Percentiles rank a stretch among this genome's conserved stretches.
phyloP scores from a whole-genome alignment of 2,329 filamentous ascomycete genomes.

The Talaromyces sp. region DNA sequence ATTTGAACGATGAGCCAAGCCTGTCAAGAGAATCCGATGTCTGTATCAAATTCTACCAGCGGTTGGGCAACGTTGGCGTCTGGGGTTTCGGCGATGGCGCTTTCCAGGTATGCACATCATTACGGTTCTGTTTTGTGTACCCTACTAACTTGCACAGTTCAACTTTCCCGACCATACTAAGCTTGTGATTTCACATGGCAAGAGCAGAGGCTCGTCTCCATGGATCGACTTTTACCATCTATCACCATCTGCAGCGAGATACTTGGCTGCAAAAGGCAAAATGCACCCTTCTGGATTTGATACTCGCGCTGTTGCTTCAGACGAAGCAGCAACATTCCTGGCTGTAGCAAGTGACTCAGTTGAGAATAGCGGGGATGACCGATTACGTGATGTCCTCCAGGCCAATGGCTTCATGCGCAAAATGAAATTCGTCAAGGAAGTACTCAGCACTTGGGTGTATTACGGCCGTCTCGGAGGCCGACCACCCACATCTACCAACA shows the following conservation, averaged over 20 bases:
- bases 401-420: constrained; percentile 46
- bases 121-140: background rate
- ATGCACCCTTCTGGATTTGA: constrained; percentile 45
- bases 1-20: constrained; percentile 26
- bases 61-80: constrained; percentile 51
- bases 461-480: constrained; percentile 38
- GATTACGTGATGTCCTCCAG: constrained; percentile 41
- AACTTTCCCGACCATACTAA: constrained; percentile 54
- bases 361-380: constrained; percentile 33
- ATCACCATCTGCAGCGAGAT: constrained; percentile 44
- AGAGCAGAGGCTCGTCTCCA: constrained; percentile 36
- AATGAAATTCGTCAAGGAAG: constrained; percentile 39
- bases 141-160: constrained; percentile 31
- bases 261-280: constrained; percentile 39
- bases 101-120: constrained; percentile 37
- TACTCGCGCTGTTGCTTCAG: constrained; percentile 40
- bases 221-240: constrained; percentile 51
- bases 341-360: constrained; percentile 37
- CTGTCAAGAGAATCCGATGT: constrained; percentile 29
- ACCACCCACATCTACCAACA: constrained; percentile 20
- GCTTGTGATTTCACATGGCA: constrained; percentile 44
- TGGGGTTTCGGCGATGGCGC: constrained; percentile 51
- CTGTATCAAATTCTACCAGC: constrained; percentile 51
- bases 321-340: constrained; percentile 40
- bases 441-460: constrained; percentile 40